Evolutionary conservation across 169 alveolate genomes (phyloP).

Genomic region (Blepharisma undulans): DNA sequence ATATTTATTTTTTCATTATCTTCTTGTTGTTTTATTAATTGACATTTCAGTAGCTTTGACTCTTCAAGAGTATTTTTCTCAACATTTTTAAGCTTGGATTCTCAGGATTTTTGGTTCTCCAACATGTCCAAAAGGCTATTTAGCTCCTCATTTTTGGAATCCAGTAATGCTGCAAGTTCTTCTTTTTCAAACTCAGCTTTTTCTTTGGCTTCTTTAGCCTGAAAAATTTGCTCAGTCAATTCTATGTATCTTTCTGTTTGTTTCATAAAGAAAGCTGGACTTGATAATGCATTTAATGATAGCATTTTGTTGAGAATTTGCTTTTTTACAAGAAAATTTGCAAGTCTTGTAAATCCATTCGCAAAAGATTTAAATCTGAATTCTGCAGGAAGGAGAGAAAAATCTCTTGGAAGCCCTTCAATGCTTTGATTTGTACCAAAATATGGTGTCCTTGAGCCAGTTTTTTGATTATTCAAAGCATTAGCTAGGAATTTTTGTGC

Average conservation of each 20-base stretch:
- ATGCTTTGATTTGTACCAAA: not conserved
- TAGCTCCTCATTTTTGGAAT: constrained; percentile 26
- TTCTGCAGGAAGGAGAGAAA: not conserved
- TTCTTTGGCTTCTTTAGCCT: constrained; percentile 36
- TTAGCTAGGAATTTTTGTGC: not conserved
- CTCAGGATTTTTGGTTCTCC: not conserved
- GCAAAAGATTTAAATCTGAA: not conserved
- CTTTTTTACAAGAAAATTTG: not conserved
- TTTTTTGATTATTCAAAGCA: not conserved
- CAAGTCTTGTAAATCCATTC: not conserved
- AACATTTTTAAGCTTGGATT: not conserved
- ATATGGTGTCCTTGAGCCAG: not conserved
- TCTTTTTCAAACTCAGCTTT: constrained; percentile 42
- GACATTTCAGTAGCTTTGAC: not conserved
- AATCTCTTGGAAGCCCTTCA: not conserved
- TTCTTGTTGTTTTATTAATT: not conserved
- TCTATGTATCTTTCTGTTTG: constrained; percentile 18
- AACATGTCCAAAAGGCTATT: constrained; percentile 9
- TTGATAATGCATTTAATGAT: not conserved
- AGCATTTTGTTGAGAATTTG: not conserved
- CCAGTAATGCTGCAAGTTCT: constrained; percentile 15
- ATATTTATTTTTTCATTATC: not conserved
- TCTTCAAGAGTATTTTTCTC: not conserved
- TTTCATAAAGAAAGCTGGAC: not conserved
- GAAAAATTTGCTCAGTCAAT: constrained; percentile 1